Evolutionary conservation across 2,329 filamentous ascomycete species (phyloP), one percentile per base, ranked within the genome.

Genomic region (Pyrenochaeta sp.): DNA sequence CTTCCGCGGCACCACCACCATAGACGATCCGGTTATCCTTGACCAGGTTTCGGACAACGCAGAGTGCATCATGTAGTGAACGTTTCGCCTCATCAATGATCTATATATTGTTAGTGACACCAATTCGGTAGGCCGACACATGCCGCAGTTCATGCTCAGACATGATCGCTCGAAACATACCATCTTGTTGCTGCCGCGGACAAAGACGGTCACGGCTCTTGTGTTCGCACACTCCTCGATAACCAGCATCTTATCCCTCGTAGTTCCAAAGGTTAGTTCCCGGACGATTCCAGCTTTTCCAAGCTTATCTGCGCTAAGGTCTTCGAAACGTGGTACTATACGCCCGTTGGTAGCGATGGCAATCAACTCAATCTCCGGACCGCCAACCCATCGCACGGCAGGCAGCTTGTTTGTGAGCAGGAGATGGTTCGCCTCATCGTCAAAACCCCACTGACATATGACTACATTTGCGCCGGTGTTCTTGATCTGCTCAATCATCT

Each of bases 161-260:
- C n/a, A 42, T 10, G 22, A 19, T 19, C 19, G 13, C 39, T 22
- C 13, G 39, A 27, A 19, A 34, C 52, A 27, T 80, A 94, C 92
- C 95, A 99, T 99, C 86, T 98, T 99, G 87, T 99, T 99, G 85
- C 93, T 96, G 73, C 95, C 95, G 73, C 95, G 87, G 59, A 99
- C 91, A 79, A 99, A 99, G 54, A 96, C 89, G 2, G 95, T 99
- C 59, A 99, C 96, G 44, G 95, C 95, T 72, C 95, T 86, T 57
- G 92, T 97, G 83, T 99, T 99, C 74, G 96, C 95, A 77, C 95
- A 99, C 81, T 99, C 95, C 82, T 99, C 96, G 71, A 99, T 99
- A 56, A 99, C 92, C 71, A 99, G 85, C 95, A 99, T 99, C 88
- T 99, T 98, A 81, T 99, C 95, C 74, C 95, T 88, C 43, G 95